phyloP scores from a whole-genome alignment of 2,329 filamentous ascomycete genomes.

The Microdochium bolleyi region DNA sequence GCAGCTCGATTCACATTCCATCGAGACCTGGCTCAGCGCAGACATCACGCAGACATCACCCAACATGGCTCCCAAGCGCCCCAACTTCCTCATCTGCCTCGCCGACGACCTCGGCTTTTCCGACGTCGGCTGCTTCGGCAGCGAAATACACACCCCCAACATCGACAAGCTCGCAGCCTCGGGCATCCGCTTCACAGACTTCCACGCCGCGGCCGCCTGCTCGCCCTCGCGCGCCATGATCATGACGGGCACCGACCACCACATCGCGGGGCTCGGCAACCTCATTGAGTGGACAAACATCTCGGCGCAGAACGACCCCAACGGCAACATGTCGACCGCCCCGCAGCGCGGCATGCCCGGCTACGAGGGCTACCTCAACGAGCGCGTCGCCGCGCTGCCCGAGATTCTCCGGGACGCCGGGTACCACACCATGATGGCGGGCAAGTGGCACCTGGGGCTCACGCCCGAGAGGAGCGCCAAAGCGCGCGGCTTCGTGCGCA shows the following conservation, averaged over 20 bases:
- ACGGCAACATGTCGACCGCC: conserved; percentile 18
- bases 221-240: conserved; percentile 60
- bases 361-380: conserved; percentile 57
- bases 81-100: conserved; percentile 52
- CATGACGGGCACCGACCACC: conserved; percentile 57
- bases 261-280: conserved; percentile 50
- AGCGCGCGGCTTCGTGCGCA: conserved; percentile 49
- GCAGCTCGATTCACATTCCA: not conserved
- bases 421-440: conserved; percentile 52
- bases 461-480: conserved; percentile 47
- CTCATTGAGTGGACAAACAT: conserved; percentile 42
- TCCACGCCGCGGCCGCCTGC: conserved; percentile 57
- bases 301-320: conserved; percentile 22
- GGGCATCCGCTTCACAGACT: conserved; percentile 54
- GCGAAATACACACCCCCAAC: conserved; percentile 53
- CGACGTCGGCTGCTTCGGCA: conserved; percentile 50
- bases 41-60: too few species aligned
- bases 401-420: conserved; percentile 50
- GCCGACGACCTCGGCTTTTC: conserved; percentile 54
- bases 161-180: conserved; percentile 42
- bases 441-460: conserved; percentile 57
- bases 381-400: conserved; percentile 47
- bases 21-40: not conserved
- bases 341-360: conserved; percentile 49
- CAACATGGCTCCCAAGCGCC: conserved; percentile 26